Conservation (phyloP, 2,329 filamentous ascomycete species). For the Exophiala spinifera region DNA sequence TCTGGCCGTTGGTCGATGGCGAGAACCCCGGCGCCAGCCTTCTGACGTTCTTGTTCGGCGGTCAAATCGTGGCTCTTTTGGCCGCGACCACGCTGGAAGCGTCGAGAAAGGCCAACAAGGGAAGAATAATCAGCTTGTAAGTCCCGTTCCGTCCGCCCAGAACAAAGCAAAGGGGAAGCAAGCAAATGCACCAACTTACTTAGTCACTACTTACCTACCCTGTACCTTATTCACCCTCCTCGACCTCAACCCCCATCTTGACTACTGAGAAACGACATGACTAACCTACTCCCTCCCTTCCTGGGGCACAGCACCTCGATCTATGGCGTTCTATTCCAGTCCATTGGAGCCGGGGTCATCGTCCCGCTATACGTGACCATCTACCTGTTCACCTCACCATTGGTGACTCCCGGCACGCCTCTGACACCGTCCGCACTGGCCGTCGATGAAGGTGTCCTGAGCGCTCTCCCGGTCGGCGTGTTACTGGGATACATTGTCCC, state of each 20-base stretch:
- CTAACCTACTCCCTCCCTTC: not conserved
- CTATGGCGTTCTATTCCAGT: constrained; percentile 42
- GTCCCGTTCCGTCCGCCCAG: constrained; percentile 16
- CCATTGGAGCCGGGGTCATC: constrained; percentile 41
- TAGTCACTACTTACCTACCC: constrained; percentile 21
- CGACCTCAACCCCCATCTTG: constrained; percentile 22
- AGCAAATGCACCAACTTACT: no score
- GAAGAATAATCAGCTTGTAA: constrained; percentile 43
- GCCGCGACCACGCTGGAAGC: constrained; percentile 43
- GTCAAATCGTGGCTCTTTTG: constrained; percentile 40
- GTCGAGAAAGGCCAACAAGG: constrained; percentile 42
- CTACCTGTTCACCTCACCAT: constrained; percentile 42
- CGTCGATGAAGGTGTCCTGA: constrained; percentile 34
- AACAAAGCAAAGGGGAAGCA: no score
- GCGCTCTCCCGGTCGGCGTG: constrained; percentile 40
- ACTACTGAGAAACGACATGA: not conserved
- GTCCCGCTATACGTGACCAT: constrained; percentile 41
- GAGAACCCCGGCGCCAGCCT: constrained; percentile 33
- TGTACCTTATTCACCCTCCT: constrained; percentile 39
- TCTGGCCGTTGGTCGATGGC: constrained; percentile 39
- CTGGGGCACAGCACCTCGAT: constrained; percentile 32
- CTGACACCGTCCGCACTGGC: constrained; percentile 32
- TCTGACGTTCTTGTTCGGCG: constrained; percentile 38
- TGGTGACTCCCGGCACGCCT: constrained; percentile 34
- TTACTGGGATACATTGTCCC: constrained; percentile 44